A percentile compares a stretch with the other conserved stretches of the same genome.
Conservation (phyloP, 306 rosid species). For the Lithocarpus polystachyus region DNA sequence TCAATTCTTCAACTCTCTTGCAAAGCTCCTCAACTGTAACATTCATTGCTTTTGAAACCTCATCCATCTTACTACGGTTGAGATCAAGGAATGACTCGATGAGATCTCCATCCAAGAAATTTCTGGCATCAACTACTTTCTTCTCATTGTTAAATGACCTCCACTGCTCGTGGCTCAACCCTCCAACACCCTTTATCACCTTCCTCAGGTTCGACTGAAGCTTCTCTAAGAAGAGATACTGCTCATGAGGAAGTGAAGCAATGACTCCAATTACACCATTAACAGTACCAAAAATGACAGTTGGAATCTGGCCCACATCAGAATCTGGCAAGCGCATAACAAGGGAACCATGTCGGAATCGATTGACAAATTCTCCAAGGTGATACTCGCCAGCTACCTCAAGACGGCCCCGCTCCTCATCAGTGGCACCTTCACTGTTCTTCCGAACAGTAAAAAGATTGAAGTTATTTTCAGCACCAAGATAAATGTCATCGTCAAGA, state of each 20-base stretch:
- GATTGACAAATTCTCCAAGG: conserved; percentile 82
- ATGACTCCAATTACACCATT: conserved; percentile 96
- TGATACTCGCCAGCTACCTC: conserved; percentile 94
- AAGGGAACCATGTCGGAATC: conserved; percentile 81
- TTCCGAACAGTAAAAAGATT: conserved; percentile 54
- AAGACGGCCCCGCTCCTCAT: conserved; percentile 89
- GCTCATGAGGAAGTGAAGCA: conserved; percentile 93
- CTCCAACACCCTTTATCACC: conserved; percentile 96
- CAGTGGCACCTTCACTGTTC: conserved; percentile 89
- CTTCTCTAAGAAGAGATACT: conserved; percentile 76
- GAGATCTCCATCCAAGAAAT: conserved; percentile 91
- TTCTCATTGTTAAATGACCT: conserved; percentile 92
- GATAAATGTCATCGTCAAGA: conserved; percentile 89
- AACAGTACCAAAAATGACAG: conserved; percentile 86
- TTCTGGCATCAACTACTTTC: conserved; percentile 78
- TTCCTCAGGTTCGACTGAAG: conserved; percentile 89
- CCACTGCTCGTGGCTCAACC: conserved; percentile 97
- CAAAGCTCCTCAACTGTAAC: conserved; percentile 92
- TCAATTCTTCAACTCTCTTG: conserved; percentile 92
- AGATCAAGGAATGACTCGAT: conserved; percentile 96
- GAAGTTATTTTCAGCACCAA: conserved; percentile 80
- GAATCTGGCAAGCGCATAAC: conserved; percentile 97
- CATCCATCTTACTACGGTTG: conserved; percentile 82
- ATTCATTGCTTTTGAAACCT: conserved; percentile 64
- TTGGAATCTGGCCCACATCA: conserved; percentile 93